Conservation (phyloP, 2,329 filamentous ascomycete genomes). For the Septoria petroselini region DNA sequence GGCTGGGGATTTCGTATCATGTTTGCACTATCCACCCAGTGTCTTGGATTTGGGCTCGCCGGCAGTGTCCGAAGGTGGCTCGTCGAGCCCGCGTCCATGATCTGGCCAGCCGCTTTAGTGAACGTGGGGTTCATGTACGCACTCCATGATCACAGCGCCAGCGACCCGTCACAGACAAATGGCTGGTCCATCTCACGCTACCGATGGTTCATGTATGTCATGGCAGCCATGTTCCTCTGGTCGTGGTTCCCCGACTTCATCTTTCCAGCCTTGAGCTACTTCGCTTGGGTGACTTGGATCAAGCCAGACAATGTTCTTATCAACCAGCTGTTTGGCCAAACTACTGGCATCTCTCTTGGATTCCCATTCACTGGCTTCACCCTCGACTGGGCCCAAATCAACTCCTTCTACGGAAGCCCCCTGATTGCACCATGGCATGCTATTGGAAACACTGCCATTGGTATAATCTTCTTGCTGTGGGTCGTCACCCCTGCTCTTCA, state of each 20-base stretch:
- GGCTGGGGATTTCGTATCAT: slow-evolving; percentile 75
- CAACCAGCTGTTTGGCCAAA: slow-evolving; percentile 30
- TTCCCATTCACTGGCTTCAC: slow-evolving; percentile 64
- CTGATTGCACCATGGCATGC: slow-evolving; percentile 40
- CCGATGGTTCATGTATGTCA: slow-evolving; percentile 77
- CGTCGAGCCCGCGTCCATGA: slow-evolving; percentile 82
- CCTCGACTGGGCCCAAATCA: slow-evolving; percentile 85
- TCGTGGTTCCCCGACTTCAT: slow-evolving; percentile 78
- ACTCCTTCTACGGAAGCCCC: slow-evolving; percentile 73
- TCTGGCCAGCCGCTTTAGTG: slow-evolving; percentile 89
- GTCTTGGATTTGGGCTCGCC: slow-evolving; percentile 81
- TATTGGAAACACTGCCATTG: slow-evolving; percentile 30
- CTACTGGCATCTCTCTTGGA: slow-evolving; percentile 29
- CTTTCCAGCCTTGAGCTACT: slow-evolving; percentile 82
- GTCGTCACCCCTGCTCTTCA: slow-evolving; percentile 29
- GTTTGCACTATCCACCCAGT: slow-evolving; percentile 82
- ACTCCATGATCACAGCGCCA: slow-evolving; percentile 53
- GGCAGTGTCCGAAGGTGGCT: slow-evolving; percentile 76
- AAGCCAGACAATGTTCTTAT: slow-evolving; percentile 78
- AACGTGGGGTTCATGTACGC: slow-evolving; percentile 59
- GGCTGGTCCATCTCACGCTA: slow-evolving; percentile 80
- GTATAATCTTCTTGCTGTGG: slow-evolving; percentile 27
- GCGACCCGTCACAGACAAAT: slow-evolving; percentile 53
- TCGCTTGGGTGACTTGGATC: slow-evolving; percentile 83
- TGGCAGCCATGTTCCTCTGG: slow-evolving; percentile 67